phyloP scores from a whole-genome alignment of 2,329 filamentous ascomycete species.

The Alternaria dauci region DNA sequence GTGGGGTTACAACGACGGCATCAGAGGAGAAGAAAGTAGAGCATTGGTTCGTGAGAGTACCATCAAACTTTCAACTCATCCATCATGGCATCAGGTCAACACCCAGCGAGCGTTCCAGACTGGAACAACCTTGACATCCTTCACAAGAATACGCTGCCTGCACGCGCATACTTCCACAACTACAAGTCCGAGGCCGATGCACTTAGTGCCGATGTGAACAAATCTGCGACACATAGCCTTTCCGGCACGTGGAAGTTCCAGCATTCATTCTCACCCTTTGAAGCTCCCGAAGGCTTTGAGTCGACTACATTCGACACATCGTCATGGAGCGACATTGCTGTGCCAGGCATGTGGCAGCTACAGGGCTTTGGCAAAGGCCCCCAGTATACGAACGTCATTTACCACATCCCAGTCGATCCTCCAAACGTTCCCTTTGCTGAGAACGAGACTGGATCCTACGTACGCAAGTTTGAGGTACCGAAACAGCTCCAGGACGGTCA shows the following conservation, averaged over 20 bases:
- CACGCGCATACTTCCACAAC: conserved; percentile 65
- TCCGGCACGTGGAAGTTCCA: conserved; percentile 53
- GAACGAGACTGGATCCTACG: conserved; percentile 72
- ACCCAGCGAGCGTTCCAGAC: conserved; percentile 56
- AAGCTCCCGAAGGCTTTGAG: conserved; percentile 49
- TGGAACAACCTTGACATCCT: conserved; percentile 69
- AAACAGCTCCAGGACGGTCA: conserved; percentile 60
- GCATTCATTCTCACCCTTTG: conserved; percentile 47
- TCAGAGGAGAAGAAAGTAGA: conserved; percentile 5
- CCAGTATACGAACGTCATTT: conserved; percentile 74
- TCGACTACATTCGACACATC: conserved; percentile 45
- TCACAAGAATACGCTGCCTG: conserved; percentile 66
- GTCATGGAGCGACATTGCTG: conserved; percentile 63
- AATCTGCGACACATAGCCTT: conserved; percentile 45
- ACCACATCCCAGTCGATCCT: conserved; percentile 71
- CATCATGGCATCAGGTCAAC: conserved; percentile 33
- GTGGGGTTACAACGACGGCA: conserved; percentile 12
- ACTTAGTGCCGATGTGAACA: conserved; percentile 50
- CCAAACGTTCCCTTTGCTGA: conserved; percentile 67
- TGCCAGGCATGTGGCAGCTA: conserved; percentile 75
- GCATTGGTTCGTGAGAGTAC: background rate
- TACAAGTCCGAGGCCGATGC: conserved; percentile 62
- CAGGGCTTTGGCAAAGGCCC: conserved; percentile 70
- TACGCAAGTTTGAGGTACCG: conserved; percentile 64
- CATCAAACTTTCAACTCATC: conserved; percentile 8